Base-by-base conservation (phyloP, 106 monocot genomes). In the Allium sativum region DNA sequence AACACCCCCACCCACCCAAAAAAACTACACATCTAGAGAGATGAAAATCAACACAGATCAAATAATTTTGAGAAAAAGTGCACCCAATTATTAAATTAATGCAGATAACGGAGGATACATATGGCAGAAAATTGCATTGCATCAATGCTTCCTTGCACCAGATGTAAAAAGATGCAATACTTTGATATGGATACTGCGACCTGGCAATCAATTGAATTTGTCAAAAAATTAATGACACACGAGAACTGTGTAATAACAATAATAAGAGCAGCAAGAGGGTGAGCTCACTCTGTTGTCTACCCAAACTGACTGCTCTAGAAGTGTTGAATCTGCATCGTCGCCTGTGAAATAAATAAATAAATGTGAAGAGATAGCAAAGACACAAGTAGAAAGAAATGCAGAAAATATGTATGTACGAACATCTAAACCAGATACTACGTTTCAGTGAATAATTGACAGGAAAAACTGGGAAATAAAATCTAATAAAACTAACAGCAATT, bases 111-210 rank as follows among this genome's bases (percentile, higher is more conserved):
- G 44, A 64, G 88, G 92, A 93, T 93, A 93, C 92, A 93, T 44
- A 93, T 93, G 61, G 79, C 73, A 71, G 81, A 79, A 80, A 93
- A 93, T 61, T 88, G 81, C 8, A 73, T 81, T 68, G 92, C 79
- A 64, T 84, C 92, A 52, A 75, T 43, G 54, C 74, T 84, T 54
- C 84, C 88, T 15, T 79, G 45, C n/a, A 68, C 70, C 54, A 93
- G 72, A 76, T 88, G 92, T 77, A 93, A 71, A 61, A 93, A 93
- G 45, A 93, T 69, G 65, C 92, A 93, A 74, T 76, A 67, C 21
- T 64, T 93, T 65, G 74, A 72, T 51, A 88, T 67, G 65, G 77
- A 53, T 66, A 84, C 88, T 44, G 65, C 76, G 14, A 84, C 88
- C 92, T 93, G 45, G 54, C 44, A 62, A 69, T 43, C 13, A 8